Conservation (phyloP, 106 monocot genomes). For the Platanthera zijinensis region DNA sequence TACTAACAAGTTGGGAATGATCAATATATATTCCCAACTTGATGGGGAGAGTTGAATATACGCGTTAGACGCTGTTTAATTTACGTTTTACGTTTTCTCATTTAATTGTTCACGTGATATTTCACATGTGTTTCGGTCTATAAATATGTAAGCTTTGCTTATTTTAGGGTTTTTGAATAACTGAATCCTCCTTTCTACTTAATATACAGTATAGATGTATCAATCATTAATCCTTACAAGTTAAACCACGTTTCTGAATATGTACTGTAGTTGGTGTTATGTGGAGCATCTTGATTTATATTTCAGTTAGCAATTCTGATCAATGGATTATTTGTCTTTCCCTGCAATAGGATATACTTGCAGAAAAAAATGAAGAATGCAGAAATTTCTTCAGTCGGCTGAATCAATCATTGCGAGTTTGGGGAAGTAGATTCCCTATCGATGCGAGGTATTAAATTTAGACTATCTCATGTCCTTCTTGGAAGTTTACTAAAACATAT, state of each 20-base stretch:
- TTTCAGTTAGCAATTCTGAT: neutral
- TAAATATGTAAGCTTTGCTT: too few relatives aligned
- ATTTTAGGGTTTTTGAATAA: too few relatives aligned
- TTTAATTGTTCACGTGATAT: too few relatives aligned
- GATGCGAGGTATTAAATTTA: slow-evolving; percentile 55
- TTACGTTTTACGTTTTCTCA: too few relatives aligned
- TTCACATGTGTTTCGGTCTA: too few relatives aligned
- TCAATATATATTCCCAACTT: too few relatives aligned
- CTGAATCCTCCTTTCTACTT: too few relatives aligned
- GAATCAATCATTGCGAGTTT: slow-evolving; percentile 51
- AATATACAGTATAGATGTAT: neutral
- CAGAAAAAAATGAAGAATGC: slow-evolving; percentile 54
- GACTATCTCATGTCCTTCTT: neutral
- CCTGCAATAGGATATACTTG: slow-evolving; percentile 50
- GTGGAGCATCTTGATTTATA: neutral
- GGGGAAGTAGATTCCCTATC: slow-evolving; percentile 63
- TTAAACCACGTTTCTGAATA: neutral
- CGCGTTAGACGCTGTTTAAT: too few relatives aligned
- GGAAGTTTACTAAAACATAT: neutral
- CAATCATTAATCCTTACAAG: neutral
- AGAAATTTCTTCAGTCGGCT: slow-evolving; percentile 56
- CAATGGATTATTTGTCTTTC: neutral
- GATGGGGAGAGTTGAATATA: too few relatives aligned
- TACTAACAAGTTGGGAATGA: too few relatives aligned
- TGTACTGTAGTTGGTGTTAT: neutral